Percentiles rank a stretch among this genome's conserved stretches.
These are phyloP conservation scores for Kluyveromyces dobzhanskii DNA, from an alignment of 805 yeast genomes.

Conservation along the genomic window DNA sequence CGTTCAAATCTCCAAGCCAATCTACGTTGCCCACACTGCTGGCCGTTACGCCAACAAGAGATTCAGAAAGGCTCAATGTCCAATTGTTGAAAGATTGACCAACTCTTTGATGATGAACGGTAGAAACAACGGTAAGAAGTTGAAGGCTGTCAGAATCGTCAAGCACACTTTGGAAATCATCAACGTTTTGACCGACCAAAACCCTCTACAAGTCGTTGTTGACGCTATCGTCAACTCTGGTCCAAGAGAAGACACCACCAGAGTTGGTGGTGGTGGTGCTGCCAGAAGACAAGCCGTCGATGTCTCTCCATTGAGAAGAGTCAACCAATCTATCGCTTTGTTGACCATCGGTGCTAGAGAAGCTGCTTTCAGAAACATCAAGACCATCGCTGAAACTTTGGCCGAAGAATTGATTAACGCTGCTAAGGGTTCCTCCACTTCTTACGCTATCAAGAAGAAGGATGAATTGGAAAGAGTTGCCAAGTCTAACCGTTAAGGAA, in stretches of 20 bases:
- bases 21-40: conserved; percentile 97
- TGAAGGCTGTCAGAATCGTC: conserved; percentile 99
- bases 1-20: conserved; percentile 96
- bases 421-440: conserved; percentile 99
- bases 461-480: conserved; percentile 99
- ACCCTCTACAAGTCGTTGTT: conserved; percentile 98
- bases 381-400: conserved; percentile 99
- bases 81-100: conserved; percentile 97
- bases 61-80: conserved; percentile 99
- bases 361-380: conserved; percentile 99
- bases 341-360: conserved; percentile 99
- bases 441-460: conserved; percentile 99
- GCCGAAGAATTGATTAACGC: conserved; percentile 99
- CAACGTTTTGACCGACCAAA: conserved; percentile 93
- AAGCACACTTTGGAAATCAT: conserved; percentile 99
- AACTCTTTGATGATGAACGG: conserved; percentile 99
- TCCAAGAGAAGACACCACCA: conserved; percentile 99
- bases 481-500: conserved; percentile 96
- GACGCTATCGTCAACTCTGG: conserved; percentile 99
- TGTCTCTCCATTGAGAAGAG: conserved; percentile 99
- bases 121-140: conserved; percentile 99
- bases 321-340: conserved; percentile 97
- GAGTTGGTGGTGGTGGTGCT: conserved; percentile 99
- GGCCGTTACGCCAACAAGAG: conserved; percentile 99
- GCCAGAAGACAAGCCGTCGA: conserved; percentile 99